Conservation (phyloP, 768 basidiomycete species). For the Rhodotorula babjevae region DNA sequence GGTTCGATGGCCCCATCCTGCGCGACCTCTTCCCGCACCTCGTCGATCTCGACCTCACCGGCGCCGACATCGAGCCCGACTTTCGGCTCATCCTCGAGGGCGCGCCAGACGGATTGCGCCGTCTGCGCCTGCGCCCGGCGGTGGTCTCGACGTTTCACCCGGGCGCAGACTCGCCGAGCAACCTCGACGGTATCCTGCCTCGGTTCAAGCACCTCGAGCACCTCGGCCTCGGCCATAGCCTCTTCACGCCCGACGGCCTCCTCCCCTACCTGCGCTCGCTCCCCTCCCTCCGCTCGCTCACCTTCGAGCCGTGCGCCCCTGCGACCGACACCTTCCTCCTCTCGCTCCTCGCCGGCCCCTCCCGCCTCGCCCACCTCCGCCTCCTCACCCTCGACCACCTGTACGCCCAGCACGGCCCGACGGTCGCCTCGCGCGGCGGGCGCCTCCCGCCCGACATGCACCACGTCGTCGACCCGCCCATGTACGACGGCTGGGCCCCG, state of each 20-base stretch:
- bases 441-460: too few species aligned
- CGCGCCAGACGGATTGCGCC: too few species aligned
- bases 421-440: neutral
- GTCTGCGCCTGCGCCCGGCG: too few species aligned
- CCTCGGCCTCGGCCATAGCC: neutral
- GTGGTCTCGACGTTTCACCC: too few species aligned
- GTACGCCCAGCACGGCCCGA: neutral
- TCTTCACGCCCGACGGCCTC: neutral
- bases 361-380: neutral
- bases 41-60: too few species aligned
- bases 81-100: too few species aligned
- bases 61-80: too few species aligned
- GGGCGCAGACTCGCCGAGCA: too few species aligned
- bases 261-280: neutral
- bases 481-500: too few species aligned
- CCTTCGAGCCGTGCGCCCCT: neutral
- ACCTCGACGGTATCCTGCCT: neutral
- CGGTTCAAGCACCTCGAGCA: neutral
- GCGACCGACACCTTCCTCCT: neutral
- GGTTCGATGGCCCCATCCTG: too few species aligned
- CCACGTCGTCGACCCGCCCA: too few species aligned
- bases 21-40: too few species aligned
- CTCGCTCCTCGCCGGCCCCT: neutral
- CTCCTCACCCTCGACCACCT: neutral
- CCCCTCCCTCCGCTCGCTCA: neutral